Evolutionary conservation across 2,329 filamentous ascomycete genomes (phyloP).

Genomic region (Colletotrichum filicis): DNA sequence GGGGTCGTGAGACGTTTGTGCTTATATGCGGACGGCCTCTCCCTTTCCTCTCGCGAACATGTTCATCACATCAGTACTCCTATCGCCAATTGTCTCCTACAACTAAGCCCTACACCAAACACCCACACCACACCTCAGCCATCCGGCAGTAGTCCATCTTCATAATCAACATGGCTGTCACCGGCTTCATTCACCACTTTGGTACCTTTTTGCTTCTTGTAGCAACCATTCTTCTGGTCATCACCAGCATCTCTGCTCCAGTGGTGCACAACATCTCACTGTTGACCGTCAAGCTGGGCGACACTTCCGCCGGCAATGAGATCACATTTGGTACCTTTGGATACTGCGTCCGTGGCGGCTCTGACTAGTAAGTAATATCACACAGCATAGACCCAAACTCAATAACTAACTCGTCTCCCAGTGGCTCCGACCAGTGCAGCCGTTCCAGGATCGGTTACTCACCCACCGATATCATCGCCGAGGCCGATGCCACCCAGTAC

Average conservation of each 20-base stretch:
- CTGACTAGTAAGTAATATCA: conserved; percentile 37
- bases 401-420: conserved; percentile 16
- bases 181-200: conserved; percentile 64
- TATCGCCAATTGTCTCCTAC: conserved; percentile 5
- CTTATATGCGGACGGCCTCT: conserved; percentile 31
- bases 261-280: conserved; percentile 66
- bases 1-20: conserved; percentile 13
- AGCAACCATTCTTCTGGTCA: conserved; percentile 65
- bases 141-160: conserved; percentile 26
- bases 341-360: conserved; percentile 55
- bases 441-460: conserved; percentile 64
- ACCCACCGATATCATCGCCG: conserved; percentile 57
- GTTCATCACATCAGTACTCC: conserved; percentile 7
- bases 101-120: background rate
- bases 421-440: conserved; percentile 60
- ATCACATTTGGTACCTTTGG: conserved; percentile 71
- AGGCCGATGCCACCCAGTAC: conserved; percentile 51
- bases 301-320: conserved; percentile 45
- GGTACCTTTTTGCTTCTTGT: conserved; percentile 68
- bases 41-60: conserved; percentile 12
- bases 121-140: background rate
- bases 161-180: conserved; percentile 55
- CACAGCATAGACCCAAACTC: background rate
- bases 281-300: conserved; percentile 61
- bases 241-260: conserved; percentile 69